These are phyloP conservation scores for peach (Prunus persica) DNA, from an alignment of 306 rosid species.

Conservation along the genomic window DNA sequence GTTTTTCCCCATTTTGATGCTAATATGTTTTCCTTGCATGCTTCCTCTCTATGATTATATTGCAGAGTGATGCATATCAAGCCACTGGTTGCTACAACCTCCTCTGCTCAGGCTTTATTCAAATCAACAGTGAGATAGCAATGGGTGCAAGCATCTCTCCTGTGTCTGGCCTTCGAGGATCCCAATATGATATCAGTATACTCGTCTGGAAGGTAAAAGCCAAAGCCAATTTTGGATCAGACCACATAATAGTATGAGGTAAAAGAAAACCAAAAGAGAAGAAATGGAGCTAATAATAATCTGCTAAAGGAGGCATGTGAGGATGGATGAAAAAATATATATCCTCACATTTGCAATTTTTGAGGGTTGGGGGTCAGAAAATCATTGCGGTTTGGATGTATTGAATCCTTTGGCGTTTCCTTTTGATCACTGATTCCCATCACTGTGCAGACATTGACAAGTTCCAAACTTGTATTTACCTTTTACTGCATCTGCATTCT, in stretches of 20 bases:
- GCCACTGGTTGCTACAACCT: slow-evolving; percentile 99
- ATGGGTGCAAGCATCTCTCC: slow-evolving; percentile 99
- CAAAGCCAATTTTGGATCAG: slow-evolving; percentile 2
- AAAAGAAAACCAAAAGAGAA: neutral
- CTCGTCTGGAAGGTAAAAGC: slow-evolving; percentile 95
- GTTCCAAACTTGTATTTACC: neutral
- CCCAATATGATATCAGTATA: slow-evolving; percentile 88
- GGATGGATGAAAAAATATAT: neutral
- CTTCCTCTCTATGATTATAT: neutral
- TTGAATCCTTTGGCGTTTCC: slow-evolving; percentile 36
- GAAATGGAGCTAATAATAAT: slow-evolving; percentile 7
- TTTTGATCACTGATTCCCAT: slow-evolving; percentile 25
- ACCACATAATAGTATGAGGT: neutral
- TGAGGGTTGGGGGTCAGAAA: slow-evolving; percentile 2
- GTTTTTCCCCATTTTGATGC: neutral
- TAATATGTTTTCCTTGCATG: neutral
- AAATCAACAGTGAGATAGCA: slow-evolving; percentile 78
- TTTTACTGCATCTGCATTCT: neutral
- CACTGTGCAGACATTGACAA: slow-evolving; percentile 3
- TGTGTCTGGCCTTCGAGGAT: slow-evolving; percentile 51
- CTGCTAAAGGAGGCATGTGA: neutral
- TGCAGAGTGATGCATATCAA: slow-evolving; percentile 98
- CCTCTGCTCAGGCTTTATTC: slow-evolving; percentile 96
- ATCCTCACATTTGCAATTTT: neutral
- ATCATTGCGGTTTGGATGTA: slow-evolving; percentile 32